Base-by-base conservation (phyloP, 106 monocot genomes). In the Phalaenopsis aphrodite region DNA sequence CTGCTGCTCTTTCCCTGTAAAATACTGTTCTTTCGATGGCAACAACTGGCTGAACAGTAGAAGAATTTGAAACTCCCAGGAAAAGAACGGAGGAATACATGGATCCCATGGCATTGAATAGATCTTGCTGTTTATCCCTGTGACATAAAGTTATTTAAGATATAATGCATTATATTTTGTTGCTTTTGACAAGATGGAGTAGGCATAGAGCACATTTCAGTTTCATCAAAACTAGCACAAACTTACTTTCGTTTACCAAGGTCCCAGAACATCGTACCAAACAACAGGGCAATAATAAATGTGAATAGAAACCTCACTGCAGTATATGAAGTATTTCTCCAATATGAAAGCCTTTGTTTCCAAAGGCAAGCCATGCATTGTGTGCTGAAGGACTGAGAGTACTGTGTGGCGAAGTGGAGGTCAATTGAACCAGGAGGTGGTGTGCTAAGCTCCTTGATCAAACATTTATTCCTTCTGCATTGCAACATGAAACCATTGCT, bases 311-410 rank as follows among this genome's bases (percentile, higher is more conserved):
- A 55, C 55, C 94, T 75, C 7, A 86, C 76, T 10, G 85, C 81
- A 17, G 76, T 88, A 77, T 95, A 92, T 15, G 89, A 42, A n/a
- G 94, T 84, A 52, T 95, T 95, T n/a, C 92, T 81, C 94, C 92
- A 92, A 75, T 95, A 95, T 38, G 94, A 95, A 61, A 72, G 23
- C 69, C 87, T 75, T 67, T 95, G 94, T 79, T 95, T 95, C 94
- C 94, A 95, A 8, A 95, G 58, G 78, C 94, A 95, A 47, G 87
- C 90, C 72, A 81, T 52, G 79, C 90, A 95, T 73, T 95, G 94
- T 8, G 73, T 81, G 4, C 84, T 15, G 69, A 90, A 88, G 36
- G 92, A 56, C 71, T 84, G 88, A 1, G 92, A 78, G 24, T 90
- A 95, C 41, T 86, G 72, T 5, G 87, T 85, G 11, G 85, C 74